Evolutionary conservation across 768 basidiomycete genomes (phyloP).

Genomic region (Trametes coccinea): DNA sequence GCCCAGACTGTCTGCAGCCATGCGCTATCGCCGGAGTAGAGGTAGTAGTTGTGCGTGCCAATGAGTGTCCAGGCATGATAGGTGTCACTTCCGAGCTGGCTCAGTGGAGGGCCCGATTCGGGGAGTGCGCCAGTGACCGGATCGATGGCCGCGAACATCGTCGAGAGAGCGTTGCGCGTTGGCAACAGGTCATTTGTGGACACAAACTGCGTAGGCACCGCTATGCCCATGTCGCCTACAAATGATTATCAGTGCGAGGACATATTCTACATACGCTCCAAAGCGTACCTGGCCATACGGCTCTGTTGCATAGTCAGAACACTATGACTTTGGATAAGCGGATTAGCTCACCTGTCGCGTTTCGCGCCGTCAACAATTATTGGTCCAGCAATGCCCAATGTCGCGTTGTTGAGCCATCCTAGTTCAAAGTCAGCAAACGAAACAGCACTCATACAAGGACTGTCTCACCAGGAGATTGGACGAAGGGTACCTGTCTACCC

Average conservation of each 20-base stretch:
- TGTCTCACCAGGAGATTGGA: slow-evolving; percentile 37
- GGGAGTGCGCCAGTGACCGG: slow-evolving; percentile 55
- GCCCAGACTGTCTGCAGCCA: slow-evolving; percentile 54
- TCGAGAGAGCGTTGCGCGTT: slow-evolving; percentile 55
- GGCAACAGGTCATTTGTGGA: slow-evolving; percentile 60
- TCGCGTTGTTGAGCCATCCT: slow-evolving; percentile 59
- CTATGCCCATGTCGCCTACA: slow-evolving; percentile 62
- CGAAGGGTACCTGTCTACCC: slow-evolving; percentile 50
- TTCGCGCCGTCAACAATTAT: slow-evolving; percentile 66
- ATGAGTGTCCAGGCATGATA: slow-evolving; percentile 65
- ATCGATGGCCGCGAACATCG: slow-evolving; percentile 57
- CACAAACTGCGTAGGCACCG: slow-evolving; percentile 60
- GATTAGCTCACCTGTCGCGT: slow-evolving; percentile 46
- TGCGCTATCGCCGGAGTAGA: slow-evolving; percentile 52
- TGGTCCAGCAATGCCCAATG: slow-evolving; percentile 54
- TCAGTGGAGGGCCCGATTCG: slow-evolving; percentile 49
- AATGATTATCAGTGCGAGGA: not conserved
- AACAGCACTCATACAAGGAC: not conserved
- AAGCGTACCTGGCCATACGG: slow-evolving; percentile 55
- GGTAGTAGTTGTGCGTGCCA: slow-evolving; percentile 57
- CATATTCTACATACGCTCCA: too few relatives aligned
- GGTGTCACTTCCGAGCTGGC: slow-evolving; percentile 48
- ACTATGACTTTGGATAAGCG: not conserved
- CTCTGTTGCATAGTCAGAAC: slow-evolving; percentile 31
- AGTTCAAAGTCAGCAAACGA: slow-evolving; percentile 6